Percentiles rank a stretch among this genome's conserved stretches.
Conservation (phyloP, 192 early-diverging fungal genomes). For the Backusella luteola region DNA sequence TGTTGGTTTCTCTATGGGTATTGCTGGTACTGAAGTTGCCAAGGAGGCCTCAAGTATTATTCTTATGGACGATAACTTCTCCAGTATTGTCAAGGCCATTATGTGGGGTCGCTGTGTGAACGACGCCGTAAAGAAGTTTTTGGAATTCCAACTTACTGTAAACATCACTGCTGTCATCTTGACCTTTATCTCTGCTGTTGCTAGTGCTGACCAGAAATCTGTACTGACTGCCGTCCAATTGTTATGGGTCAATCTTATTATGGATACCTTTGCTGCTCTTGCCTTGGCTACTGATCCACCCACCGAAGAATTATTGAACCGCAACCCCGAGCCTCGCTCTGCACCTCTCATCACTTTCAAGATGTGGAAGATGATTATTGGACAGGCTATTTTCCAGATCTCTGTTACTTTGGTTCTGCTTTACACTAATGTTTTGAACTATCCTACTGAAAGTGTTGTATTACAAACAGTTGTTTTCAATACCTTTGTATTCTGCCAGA, state of each 20-base stretch:
- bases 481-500: constrained; percentile 88
- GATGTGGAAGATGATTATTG: constrained; percentile 97
- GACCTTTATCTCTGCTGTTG: constrained; percentile 77
- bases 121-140: constrained; percentile 96
- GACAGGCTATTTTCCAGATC: constrained; percentile 90
- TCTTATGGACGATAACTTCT: constrained; percentile 98
- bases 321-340: constrained; percentile 76
- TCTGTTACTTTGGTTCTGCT: constrained; percentile 71
- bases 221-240: constrained; percentile 95
- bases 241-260: constrained; percentile 99
- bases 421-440: constrained; percentile 62
- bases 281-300: constrained; percentile 97
- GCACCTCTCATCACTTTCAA: constrained; percentile 83
- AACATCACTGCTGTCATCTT: constrained; percentile 92
- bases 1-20: constrained; percentile 99
- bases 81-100: constrained; percentile 94
- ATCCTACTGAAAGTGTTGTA: constrained; percentile 29
- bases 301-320: constrained; percentile 73
- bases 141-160: constrained; percentile 99
- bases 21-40: constrained; percentile 98
- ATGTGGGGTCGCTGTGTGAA: constrained; percentile 97
- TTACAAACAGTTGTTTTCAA: constrained; percentile 91
- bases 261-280: constrained; percentile 98
- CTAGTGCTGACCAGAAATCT: constrained; percentile 62
- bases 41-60: constrained; percentile 98